Conservation (phyloP, 768 basidiomycete species). For the Rhodotorula babjevae region DNA sequence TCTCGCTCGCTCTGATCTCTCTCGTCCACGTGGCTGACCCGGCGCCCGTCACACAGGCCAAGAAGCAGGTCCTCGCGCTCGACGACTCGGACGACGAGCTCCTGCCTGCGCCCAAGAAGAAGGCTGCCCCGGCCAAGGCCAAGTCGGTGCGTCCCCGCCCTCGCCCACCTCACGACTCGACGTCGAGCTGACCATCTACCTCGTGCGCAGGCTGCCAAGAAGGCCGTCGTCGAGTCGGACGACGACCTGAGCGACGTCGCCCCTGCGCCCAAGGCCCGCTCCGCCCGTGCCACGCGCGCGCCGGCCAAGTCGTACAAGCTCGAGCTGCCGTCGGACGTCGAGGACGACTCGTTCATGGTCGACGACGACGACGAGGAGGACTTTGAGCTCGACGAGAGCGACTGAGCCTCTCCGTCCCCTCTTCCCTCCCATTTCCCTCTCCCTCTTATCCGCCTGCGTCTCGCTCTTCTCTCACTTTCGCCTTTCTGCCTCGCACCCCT, state of each 20-base stretch:
- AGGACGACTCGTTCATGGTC: conserved; percentile 9
- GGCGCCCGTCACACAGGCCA: background rate
- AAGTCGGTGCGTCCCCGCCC: background rate
- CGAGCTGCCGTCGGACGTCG: background rate
- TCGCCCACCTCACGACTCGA: accelerated
- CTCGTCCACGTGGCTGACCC: background rate
- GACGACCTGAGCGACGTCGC: conserved; percentile 5
- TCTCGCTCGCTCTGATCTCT: background rate
- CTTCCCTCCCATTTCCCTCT: too few species aligned
- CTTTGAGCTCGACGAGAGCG: conserved; percentile 22
- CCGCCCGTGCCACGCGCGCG: conserved; percentile 11
- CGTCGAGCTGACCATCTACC: background rate
- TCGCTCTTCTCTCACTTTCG: background rate
- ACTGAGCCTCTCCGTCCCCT: background rate
- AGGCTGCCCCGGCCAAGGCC: background rate
- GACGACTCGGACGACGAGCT: conserved; percentile 3
- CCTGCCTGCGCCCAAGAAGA: background rate
- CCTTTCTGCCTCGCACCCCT: too few species aligned
- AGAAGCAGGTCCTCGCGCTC: conserved; percentile 12
- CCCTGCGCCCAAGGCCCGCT: conserved; percentile 8
- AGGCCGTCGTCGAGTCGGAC: background rate
- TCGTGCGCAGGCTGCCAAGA: conserved; percentile 1
- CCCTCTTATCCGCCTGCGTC: background rate
- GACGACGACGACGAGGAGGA: conserved; percentile 25
- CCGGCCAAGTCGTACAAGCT: conserved; percentile 25